Conservation (phyloP, 352 stramenopile genomes). For the Globisporangium nagaii region DNA sequence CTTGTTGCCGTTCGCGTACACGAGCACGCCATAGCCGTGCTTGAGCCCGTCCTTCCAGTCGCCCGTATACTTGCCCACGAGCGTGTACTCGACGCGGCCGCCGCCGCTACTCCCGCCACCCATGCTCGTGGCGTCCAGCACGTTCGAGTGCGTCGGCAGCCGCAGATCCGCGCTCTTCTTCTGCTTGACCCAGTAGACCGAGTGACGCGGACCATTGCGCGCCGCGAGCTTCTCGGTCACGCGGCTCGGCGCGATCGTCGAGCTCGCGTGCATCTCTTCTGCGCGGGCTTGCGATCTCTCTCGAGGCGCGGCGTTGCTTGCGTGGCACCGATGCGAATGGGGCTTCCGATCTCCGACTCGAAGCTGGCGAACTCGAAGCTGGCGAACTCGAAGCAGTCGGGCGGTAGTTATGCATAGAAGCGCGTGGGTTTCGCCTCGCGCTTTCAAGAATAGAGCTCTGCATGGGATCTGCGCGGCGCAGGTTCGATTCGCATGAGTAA, state of each 20-base stretch:
- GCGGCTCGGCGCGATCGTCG: slow-evolving; percentile 30
- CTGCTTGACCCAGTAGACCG: slow-evolving; percentile 78
- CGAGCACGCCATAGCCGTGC: slow-evolving; percentile 88
- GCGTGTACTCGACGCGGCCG: slow-evolving; percentile 53
- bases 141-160: slow-evolving; percentile 25
- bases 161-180: slow-evolving; percentile 22
- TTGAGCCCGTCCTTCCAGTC: slow-evolving; percentile 92
- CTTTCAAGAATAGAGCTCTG: too few species aligned
- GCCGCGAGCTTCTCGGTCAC: slow-evolving; percentile 45
- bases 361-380: too few species aligned
- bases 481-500: too few species aligned
- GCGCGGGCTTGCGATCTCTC: neutral
- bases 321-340: neutral
- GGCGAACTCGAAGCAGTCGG: too few species aligned
- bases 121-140: slow-evolving; percentile 22
- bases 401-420: too few species aligned
- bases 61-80: slow-evolving; percentile 88
- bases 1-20: slow-evolving; percentile 88
- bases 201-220: slow-evolving; percentile 61
- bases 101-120: slow-evolving; percentile 12
- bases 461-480: too few species aligned
- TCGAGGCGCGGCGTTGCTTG: neutral
- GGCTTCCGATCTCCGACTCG: too few species aligned
- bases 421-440: too few species aligned
- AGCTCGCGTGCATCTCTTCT: slow-evolving; percentile 3